Evolutionary conservation across 345 rosid species (phyloP), one percentile per base, ranked within the genome.

Genomic region (Conringia planisiliqua): DNA sequence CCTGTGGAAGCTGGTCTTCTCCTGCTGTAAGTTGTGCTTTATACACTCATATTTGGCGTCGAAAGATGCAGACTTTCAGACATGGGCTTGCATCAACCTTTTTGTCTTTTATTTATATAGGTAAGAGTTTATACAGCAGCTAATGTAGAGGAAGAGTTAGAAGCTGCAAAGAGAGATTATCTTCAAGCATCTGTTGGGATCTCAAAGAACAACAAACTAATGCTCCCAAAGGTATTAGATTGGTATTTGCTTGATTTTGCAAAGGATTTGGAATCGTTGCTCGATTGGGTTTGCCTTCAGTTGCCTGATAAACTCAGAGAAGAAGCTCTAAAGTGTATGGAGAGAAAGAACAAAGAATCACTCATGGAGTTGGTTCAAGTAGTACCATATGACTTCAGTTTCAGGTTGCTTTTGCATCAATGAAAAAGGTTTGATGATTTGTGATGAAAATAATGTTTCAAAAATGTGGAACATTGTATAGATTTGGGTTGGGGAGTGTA

Each of bases 1-100:
- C 96, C 38, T 92, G 97, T 27, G 99, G 99, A 70, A 95, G 99
- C 79, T 85, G 92, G 96, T 86, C 99, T 33, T 95, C 99, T 29
- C 99, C 97, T 51, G 87, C 89, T 44, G 97, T 88, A 90, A 83
- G 97, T 85, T 81, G 47, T 54, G 16, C 52, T 76, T 17, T 44
- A 10, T 46, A 46, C 13, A 33, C 22, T 0, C n/a, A 59, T 0
- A 33, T 32, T n/a, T 30, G 40, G 26, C 7, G 14, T 22, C 22
- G 1, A 58, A 62, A 62, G 20, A 57, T 67, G 35, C 4, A 61
- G 61, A 4, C 60, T 42, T 52, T 24, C 11, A 24, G 30, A 22
- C 12, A 60, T 24, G 48, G 17, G 43, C 1, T 59, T 65, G 39
- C 14, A 48, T 50, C 5, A 51, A 38, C 7, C 39, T 63, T 73